These are phyloP conservation scores for Fusarium cyanostomum DNA, from an alignment of 2,329 filamentous ascomycete genomes.

Conservation along the genomic window DNA sequence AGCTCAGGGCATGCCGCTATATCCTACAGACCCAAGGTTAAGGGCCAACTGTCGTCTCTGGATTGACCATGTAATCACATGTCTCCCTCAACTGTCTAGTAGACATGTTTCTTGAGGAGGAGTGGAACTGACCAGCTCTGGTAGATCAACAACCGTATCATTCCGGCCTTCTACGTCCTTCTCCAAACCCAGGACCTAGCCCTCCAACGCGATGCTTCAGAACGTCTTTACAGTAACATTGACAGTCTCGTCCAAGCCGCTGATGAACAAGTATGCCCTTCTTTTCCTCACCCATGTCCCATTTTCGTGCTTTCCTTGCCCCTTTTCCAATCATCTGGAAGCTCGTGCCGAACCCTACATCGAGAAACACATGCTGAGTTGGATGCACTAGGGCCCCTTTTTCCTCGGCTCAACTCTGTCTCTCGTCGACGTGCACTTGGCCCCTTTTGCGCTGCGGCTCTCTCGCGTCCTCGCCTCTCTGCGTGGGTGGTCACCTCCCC, in stretches of 20 bases:
- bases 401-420: constrained; percentile 65
- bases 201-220: constrained; percentile 67
- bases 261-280: constrained; percentile 51
- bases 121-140: background rate
- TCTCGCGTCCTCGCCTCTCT: constrained; percentile 72
- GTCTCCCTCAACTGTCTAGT: background rate
- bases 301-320: too few species aligned
- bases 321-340: too few species aligned
- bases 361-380: background rate
- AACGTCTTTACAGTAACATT: constrained; percentile 73
- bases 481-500: constrained; percentile 71
- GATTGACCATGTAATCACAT: constrained; percentile 74
- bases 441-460: constrained; percentile 77
- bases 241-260: constrained; percentile 58
- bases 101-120: too few species aligned
- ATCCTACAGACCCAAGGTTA: constrained; percentile 71
- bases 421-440: constrained; percentile 79
- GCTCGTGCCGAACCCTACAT: too few species aligned
- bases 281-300: too few species aligned
- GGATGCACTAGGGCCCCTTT: constrained; percentile 66
- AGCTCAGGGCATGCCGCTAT: constrained; percentile 65
- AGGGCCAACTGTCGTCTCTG: constrained; percentile 81
- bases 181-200: constrained; percentile 70
- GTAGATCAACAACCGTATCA: constrained; percentile 78
- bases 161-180: constrained; percentile 79